A percentile compares a stretch with the other conserved stretches of the same genome.
Evolutionary conservation across 2,329 filamentous ascomycete species (phyloP).

Genomic region (Trichoderma afroharzianum): DNA sequence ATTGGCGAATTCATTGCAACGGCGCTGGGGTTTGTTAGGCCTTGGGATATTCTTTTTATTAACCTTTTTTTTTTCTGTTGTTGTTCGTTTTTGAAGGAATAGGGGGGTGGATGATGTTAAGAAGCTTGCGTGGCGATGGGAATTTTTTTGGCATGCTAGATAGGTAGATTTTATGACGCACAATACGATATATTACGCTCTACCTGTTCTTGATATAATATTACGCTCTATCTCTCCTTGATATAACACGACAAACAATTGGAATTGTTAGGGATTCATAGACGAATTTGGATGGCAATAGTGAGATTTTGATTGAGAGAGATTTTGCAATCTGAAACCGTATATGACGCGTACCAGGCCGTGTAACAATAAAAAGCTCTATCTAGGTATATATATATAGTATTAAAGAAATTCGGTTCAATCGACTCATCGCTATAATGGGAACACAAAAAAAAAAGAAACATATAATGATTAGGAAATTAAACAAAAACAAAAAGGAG

Average conservation of each 20-base stretch:
- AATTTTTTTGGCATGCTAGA: neutral
- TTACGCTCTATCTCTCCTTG: neutral
- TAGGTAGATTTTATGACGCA: constrained; percentile 11
- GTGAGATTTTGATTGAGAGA: neutral
- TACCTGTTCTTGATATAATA: neutral
- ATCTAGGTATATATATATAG: neutral
- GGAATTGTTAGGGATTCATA: too few relatives aligned
- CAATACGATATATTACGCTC: constrained; percentile 13
- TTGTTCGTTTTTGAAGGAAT: neutral
- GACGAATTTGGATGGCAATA: neutral
- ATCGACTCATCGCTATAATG: neutral
- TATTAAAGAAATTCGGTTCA: neutral
- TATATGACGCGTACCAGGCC: neutral
- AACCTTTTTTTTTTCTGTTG: neutral
- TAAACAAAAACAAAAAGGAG: neutral
- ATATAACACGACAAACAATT: neutral
- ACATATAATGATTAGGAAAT: neutral
- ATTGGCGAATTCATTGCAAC: constrained; percentile 16
- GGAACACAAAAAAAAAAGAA: neutral
- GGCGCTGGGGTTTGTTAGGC: constrained; percentile 15
- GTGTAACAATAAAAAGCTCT: neutral
- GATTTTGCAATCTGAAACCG: constrained; percentile 9
- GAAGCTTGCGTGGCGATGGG: neutral
- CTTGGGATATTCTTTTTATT: neutral
- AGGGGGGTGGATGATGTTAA: neutral